phyloP scores from a whole-genome alignment of 805 yeast genomes.

The Ogataea nakhonphanomensis region DNA sequence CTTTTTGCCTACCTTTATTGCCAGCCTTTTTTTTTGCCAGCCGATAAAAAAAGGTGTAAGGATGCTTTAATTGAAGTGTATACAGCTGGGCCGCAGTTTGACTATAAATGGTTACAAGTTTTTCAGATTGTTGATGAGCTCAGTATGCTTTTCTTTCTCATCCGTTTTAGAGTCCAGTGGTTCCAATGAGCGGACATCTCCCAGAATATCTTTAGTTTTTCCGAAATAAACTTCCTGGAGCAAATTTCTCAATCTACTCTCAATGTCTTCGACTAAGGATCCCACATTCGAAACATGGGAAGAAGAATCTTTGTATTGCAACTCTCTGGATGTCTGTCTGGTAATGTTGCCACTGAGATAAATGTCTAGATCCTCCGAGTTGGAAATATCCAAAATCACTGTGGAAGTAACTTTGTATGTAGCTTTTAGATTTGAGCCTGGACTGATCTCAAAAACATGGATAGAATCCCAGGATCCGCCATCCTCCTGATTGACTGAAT shows the following conservation, averaged over 20 bases:
- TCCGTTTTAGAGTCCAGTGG: constrained; percentile 34
- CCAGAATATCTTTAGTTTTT: constrained; percentile 83
- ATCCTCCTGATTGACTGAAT: constrained; percentile 38
- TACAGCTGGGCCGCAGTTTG: neutral
- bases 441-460: constrained; percentile 79
- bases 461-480: constrained; percentile 85
- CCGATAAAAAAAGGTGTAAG: neutral
- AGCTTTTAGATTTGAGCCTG: constrained; percentile 38
- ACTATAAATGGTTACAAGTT: constrained; percentile 16
- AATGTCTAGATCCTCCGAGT: constrained; percentile 31
- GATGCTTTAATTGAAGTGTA: neutral
- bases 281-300: constrained; percentile 89
- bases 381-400: constrained; percentile 68
- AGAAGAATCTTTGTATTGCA: constrained; percentile 45
- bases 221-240: constrained; percentile 94
- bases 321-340: constrained; percentile 67
- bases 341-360: constrained; percentile 80
- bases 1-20: constrained; percentile 1
- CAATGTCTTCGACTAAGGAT: constrained; percentile 79
- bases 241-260: constrained; percentile 79
- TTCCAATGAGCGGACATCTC: constrained; percentile 54
- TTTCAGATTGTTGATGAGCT: constrained; percentile 39
- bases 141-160: constrained; percentile 39
- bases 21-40: neutral
- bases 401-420: constrained; percentile 80